Evolutionary conservation across 306 rosid genomes (phyloP).

Genomic region (Amphicarpaea edgeworthii): DNA sequence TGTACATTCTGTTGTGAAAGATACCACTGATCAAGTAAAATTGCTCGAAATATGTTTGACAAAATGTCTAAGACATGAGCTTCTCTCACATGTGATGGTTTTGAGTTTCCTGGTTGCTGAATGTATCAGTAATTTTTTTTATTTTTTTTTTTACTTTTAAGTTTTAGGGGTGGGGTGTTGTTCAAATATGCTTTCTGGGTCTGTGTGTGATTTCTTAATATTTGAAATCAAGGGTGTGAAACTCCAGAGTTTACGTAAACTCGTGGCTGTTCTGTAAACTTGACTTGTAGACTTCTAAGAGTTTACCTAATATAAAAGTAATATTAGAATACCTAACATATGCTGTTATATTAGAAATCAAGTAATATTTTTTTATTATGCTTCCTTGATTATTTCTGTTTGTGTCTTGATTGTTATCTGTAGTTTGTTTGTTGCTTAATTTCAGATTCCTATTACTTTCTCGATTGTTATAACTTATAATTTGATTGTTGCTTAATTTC

Average conservation of each 20-base stretch:
- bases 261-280: neutral
- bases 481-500: too few species aligned
- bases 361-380: too few species aligned
- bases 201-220: too few species aligned
- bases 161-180: too few species aligned
- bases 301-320: neutral
- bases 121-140: neutral
- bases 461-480: too few species aligned
- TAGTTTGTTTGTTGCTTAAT: too few species aligned
- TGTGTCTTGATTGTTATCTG: too few species aligned
- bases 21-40: neutral
- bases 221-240: neutral
- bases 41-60: neutral
- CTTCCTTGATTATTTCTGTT: too few species aligned
- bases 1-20: neutral
- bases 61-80: constrained; percentile 7
- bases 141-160: too few species aligned
- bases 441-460: too few species aligned
- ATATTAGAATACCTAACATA: neutral
- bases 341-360: neutral
- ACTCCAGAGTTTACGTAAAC: neutral
- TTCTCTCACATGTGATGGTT: neutral
- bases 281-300: neutral
- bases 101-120: neutral
- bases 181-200: too few species aligned